Evolutionary conservation across 2,329 filamentous ascomycete species (phyloP).

Genomic region (Pseudofabraea citricarpa): DNA sequence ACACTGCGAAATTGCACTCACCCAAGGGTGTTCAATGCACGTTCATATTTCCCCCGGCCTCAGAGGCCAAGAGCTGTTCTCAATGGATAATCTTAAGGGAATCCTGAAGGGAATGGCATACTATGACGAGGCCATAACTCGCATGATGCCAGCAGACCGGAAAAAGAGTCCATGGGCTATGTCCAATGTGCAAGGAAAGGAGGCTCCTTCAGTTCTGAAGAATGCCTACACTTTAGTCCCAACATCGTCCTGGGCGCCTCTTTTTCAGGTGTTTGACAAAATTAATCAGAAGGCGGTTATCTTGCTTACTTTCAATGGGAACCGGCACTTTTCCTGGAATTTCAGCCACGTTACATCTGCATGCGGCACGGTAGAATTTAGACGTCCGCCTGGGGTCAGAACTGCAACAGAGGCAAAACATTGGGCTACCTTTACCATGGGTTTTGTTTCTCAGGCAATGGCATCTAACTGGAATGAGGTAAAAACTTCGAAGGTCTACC

Average conservation of each 20-base stretch:
- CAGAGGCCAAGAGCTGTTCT: not conserved
- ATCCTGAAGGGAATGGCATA: not conserved
- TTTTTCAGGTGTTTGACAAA: not conserved
- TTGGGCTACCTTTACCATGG: not conserved
- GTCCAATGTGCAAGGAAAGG: not conserved
- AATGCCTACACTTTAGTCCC: not conserved
- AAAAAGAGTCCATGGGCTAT: not conserved
- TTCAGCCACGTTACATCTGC: not conserved
- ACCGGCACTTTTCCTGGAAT: not conserved
- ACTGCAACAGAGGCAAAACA: not conserved
- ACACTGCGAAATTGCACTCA: not conserved
- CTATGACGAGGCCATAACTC: not conserved
- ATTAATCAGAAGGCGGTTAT: not conserved
- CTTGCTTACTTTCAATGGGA: not conserved
- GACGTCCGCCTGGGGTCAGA: not conserved
- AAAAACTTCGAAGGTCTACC: not conserved
- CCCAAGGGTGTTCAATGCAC: not conserved
- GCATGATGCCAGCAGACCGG: not conserved
- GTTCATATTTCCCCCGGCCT: not conserved
- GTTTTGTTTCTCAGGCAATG: not conserved
- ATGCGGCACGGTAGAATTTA: not conserved
- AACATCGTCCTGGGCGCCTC: not conserved
- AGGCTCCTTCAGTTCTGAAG: not conserved
- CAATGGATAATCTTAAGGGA: not conserved
- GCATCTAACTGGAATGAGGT: not conserved